phyloP scores from a whole-genome alignment of 805 yeast species.

The Candida taoyuanica region DNA sequence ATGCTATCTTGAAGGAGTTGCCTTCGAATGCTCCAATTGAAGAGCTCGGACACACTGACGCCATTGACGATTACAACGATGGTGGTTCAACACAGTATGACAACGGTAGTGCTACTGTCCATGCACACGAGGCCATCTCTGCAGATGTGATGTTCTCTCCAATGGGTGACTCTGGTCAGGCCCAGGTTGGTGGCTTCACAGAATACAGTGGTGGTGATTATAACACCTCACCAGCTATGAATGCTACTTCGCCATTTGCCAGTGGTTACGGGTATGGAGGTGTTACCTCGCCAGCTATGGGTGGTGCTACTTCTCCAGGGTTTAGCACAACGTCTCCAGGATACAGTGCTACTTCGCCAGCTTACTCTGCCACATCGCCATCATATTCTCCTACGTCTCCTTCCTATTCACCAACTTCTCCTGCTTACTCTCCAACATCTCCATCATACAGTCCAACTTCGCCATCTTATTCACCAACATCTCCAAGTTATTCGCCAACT shows the following conservation, averaged over 20 bases:
- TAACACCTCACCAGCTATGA: conserved; percentile 49
- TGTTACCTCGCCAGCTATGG: conserved; percentile 36
- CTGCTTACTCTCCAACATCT: conserved; percentile 73
- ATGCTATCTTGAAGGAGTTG: conserved; percentile 61
- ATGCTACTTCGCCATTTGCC: conserved; percentile 47
- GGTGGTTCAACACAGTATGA: conserved; percentile 89
- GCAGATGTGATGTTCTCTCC: conserved; percentile 92
- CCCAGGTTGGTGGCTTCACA: conserved; percentile 74
- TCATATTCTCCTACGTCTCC: conserved; percentile 74
- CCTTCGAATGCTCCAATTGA: conserved; percentile 34
- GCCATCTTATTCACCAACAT: conserved; percentile 74
- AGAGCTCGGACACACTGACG: conserved; percentile 31
- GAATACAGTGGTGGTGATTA: conserved; percentile 55
- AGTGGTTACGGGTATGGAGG: conserved; percentile 37
- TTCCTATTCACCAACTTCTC: conserved; percentile 62
- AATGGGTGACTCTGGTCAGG: conserved; percentile 79
- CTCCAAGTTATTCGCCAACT: conserved; percentile 73
- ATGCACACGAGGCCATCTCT: conserved; percentile 55
- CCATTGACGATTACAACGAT: conserved; percentile 41
- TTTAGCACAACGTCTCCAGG: conserved; percentile 46
- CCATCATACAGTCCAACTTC: conserved; percentile 72
- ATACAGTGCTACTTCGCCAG: conserved; percentile 70
- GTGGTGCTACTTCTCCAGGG: conserved; percentile 59
- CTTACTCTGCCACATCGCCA: conserved; percentile 66
- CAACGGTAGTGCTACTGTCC: conserved; percentile 68